These are phyloP conservation scores for Fagopyrum esculentum DNA, from an alignment of 148 eudicot genomes.

Conservation along the genomic window DNA sequence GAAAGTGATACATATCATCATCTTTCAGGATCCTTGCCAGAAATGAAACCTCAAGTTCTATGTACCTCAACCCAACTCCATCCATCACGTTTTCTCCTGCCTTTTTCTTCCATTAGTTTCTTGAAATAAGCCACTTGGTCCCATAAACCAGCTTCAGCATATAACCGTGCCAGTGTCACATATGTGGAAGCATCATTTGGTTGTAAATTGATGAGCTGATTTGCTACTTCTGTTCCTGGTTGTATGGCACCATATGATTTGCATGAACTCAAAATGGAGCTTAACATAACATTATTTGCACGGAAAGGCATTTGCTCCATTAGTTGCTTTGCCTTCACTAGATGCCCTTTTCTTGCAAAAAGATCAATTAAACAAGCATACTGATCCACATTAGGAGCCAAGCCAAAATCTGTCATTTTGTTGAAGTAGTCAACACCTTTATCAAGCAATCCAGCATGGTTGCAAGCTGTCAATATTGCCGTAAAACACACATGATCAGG, in stretches of 20 bases:
- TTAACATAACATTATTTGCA: slow-evolving; percentile 34
- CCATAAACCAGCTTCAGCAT: slow-evolving; percentile 37
- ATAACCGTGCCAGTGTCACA: slow-evolving; percentile 26
- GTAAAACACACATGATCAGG: slow-evolving; percentile 38
- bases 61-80: slow-evolving; percentile 23
- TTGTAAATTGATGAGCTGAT: slow-evolving; percentile 23
- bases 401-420: slow-evolving; percentile 26
- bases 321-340: slow-evolving; percentile 25
- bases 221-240: slow-evolving; percentile 25
- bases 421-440: slow-evolving; percentile 28
- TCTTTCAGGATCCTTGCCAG: not conserved
- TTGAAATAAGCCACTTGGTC: slow-evolving; percentile 25
- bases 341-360: slow-evolving; percentile 33
- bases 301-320: slow-evolving; percentile 38
- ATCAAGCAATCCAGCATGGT: slow-evolving; percentile 35
- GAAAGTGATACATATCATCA: not conserved
- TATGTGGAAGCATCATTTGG: slow-evolving; percentile 27
- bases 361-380: slow-evolving; percentile 44
- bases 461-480: slow-evolving; percentile 32
- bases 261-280: slow-evolving; percentile 37
- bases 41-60: slow-evolving; percentile 9
- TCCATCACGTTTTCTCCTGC: slow-evolving; percentile 16
- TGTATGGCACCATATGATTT: slow-evolving; percentile 34
- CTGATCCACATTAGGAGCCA: slow-evolving; percentile 37
- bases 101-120: slow-evolving; percentile 25